Conservation (phyloP, 768 basidiomycete species). For the Termitomyces sp. region DNA sequence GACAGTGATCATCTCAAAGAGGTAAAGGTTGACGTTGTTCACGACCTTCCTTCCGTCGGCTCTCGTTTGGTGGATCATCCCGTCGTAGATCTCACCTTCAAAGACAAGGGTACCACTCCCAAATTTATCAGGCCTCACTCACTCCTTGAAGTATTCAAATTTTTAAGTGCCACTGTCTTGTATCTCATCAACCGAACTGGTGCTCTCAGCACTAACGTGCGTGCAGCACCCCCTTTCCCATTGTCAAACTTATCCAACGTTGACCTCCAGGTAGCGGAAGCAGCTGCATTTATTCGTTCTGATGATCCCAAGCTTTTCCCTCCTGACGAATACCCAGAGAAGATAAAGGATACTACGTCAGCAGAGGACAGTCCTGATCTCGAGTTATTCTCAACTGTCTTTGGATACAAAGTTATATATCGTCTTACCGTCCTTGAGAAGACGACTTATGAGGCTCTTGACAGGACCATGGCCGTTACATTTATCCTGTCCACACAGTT, state of each 20-base stretch:
- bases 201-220: conserved; percentile 49
- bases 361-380: conserved; percentile 40
- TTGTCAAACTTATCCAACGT: neutral
- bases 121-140: conserved; percentile 32
- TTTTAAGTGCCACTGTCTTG: conserved; percentile 26
- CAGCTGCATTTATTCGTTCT: conserved; percentile 53
- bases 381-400: conserved; percentile 37
- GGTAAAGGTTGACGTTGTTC: conserved; percentile 48
- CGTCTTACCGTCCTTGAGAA: neutral
- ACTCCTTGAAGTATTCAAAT: conserved; percentile 18
- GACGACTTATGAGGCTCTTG: neutral
- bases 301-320: conserved; percentile 47
- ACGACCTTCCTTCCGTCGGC: conserved; percentile 72
- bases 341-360: conserved; percentile 39
- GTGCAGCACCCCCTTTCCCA: conserved; percentile 4
- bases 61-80: conserved; percentile 71
- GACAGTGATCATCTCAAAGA: conserved; percentile 50
- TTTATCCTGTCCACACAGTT: conserved; percentile 32
- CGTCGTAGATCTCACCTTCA: conserved; percentile 47
- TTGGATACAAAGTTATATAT: conserved; percentile 33
- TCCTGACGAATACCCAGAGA: conserved; percentile 24
- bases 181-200: conserved; percentile 45
- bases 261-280: conserved; percentile 37
- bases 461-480: conserved; percentile 29
- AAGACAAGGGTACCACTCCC: conserved; percentile 43